Base-by-base conservation (phyloP, 176 grass and related monocot genomes). In the Pharus latifolius region DNA sequence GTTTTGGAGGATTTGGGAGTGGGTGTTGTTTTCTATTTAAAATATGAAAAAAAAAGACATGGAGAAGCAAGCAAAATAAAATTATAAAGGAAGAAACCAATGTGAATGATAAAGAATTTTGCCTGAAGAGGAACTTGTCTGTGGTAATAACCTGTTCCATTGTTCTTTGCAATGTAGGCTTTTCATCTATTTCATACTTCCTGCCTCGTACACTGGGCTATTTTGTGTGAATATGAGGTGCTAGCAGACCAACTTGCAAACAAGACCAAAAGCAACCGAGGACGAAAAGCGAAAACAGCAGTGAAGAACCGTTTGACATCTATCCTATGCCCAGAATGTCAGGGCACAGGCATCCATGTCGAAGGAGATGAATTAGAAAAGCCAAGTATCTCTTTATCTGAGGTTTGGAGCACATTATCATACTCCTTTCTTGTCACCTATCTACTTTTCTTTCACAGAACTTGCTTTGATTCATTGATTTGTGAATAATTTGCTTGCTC, bases 161-260 rank as follows among this genome's bases (percentile, higher is more conserved):
- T 38, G 35, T 9, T 38, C 35, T 77, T 77, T 71, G 59, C 73
- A 73, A 78, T 81, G 81, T 78, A 88, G 85, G 53, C 81, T 52
- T 89, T 89, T 77, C 86, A 89, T 81, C 69, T 80, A 42, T 90
- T 96, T 67, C 87, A 96, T 35, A 86, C 82, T 14, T 99, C 96
- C 47, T 99, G 96, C 60, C 90, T 99, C 43, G 72, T 95, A 35
- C 96, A 99, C 48, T 99, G 96, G 96, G 91, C 87, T 58, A 76
- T 99, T 63, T 75, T 95, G 10, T 99, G 87, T 49, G 90, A 99
- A 72, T 82, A 91, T 50, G 87, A 99, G 84, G 70, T 88, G 28
- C 32, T 93, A 16, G 69, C 49, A 69, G 66, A 91, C 75, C 75
- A 84, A 44, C 60, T 83, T 58, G 77, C 72, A 30, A 86, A 60